A percentile compares a stretch with the other conserved stretches of the same genome.
Conservation (phyloP, 768 basidiomycete genomes). For the Rhodotorula kratochvilovae region DNA sequence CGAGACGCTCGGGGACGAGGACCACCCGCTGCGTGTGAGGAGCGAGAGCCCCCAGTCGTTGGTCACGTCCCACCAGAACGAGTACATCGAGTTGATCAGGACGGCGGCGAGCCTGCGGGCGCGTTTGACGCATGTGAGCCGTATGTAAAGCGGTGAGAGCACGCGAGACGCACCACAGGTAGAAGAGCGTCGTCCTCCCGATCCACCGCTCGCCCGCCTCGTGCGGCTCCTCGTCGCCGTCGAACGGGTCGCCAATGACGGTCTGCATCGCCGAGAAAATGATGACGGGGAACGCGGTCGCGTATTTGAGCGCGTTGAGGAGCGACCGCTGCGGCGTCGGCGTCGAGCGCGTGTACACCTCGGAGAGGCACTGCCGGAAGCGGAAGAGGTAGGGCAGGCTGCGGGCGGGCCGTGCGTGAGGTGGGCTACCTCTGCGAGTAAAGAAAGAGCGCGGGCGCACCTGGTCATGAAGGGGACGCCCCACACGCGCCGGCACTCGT, state of each 20-base stretch:
- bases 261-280: slow-evolving; percentile 82
- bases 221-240: slow-evolving; percentile 5
- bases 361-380: slow-evolving; percentile 86
- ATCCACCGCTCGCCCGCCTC: slow-evolving; percentile 34
- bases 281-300: slow-evolving; percentile 93
- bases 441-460: slow-evolving; percentile 9
- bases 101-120: slow-evolving; percentile 72
- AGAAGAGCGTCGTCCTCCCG: slow-evolving; percentile 31
- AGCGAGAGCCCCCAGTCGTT: slow-evolving; percentile 94
- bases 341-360: slow-evolving; percentile 60
- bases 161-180: slow-evolving; percentile 32
- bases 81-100: slow-evolving; percentile 81
- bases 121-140: background rate
- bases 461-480: slow-evolving; percentile 42
- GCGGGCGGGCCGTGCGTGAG: background rate
- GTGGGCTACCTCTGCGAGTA: background rate
- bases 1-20: slow-evolving; percentile 13
- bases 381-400: slow-evolving; percentile 87
- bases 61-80: slow-evolving; percentile 98
- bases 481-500: slow-evolving; percentile 30
- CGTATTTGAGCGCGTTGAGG: slow-evolving; percentile 91
- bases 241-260: slow-evolving; percentile 39
- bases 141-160: background rate
- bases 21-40: slow-evolving; percentile 53
- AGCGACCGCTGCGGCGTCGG: slow-evolving; percentile 69